Percentiles rank a stretch among this genome's conserved stretches.
These are phyloP conservation scores for Triticum turgidum DNA, from an alignment of 176 grass and related monocot genomes.

Conservation along the genomic window DNA sequence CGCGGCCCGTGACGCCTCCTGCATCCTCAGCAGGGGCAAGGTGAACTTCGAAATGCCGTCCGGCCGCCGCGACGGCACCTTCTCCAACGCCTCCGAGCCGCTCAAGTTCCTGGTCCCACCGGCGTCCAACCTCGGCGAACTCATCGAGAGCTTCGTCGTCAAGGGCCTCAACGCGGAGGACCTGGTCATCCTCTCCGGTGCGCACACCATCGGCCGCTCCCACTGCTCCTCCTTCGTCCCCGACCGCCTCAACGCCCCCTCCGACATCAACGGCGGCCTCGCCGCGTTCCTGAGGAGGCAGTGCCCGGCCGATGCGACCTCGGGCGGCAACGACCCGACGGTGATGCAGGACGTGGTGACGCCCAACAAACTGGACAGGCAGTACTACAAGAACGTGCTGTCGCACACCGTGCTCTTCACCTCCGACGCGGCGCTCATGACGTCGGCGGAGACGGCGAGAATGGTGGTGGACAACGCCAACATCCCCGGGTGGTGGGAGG, in stretches of 20 bases:
- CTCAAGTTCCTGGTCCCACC: conserved; percentile 9
- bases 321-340: background rate
- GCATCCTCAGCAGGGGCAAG: background rate
- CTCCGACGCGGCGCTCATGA: background rate
- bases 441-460: background rate
- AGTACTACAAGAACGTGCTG: background rate
- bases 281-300: background rate
- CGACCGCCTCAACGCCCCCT: background rate
- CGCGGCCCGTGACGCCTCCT: background rate
- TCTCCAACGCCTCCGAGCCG: conserved; percentile 20
- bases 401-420: background rate
- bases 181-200: conserved; percentile 41
- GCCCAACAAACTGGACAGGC: background rate
- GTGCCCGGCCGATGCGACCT: background rate
- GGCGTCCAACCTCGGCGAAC: background rate
- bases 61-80: conserved; percentile 18
- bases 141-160: background rate
- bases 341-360: background rate
- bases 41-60: background rate
- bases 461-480: conserved; percentile 9
- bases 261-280: background rate
- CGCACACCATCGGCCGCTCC: conserved; percentile 36
- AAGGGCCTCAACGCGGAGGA: conserved; percentile 15
- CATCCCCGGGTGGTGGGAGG: background rate
- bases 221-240: conserved; percentile 45